Evolutionary conservation across 208 protist genomes (phyloP).

Genomic region (Leishmania braziliensis): DNA sequence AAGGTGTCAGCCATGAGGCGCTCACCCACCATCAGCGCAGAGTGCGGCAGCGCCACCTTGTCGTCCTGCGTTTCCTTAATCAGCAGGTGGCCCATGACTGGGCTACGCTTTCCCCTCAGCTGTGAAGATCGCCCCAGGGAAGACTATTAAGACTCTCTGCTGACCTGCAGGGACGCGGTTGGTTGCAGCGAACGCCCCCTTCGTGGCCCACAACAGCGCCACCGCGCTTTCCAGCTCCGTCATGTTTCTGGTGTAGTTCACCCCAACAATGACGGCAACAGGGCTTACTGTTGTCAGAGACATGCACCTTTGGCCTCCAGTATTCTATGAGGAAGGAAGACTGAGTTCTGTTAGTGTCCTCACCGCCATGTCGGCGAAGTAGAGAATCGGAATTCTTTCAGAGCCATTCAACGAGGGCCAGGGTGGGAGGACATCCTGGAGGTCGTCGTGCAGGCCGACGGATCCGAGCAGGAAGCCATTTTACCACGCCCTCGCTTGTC

Average conservation of each 20-base stretch:
- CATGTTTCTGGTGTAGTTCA: slow-evolving; percentile 67
- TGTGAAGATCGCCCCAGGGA: slow-evolving; percentile 50
- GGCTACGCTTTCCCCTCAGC: slow-evolving; percentile 39
- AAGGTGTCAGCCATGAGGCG: slow-evolving; percentile 64
- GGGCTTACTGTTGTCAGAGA: slow-evolving; percentile 49
- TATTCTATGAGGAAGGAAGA: slow-evolving; percentile 39
- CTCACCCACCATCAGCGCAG: slow-evolving; percentile 66
- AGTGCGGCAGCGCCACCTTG: slow-evolving; percentile 31
- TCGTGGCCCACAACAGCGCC: slow-evolving; percentile 31
- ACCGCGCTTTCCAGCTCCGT: slow-evolving; percentile 53
- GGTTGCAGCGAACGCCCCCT: slow-evolving; percentile 53
- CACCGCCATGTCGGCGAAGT: too few species aligned
- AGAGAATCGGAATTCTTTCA: not conserved
- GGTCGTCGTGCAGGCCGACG: slow-evolving; percentile 57
- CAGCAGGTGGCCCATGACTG: slow-evolving; percentile 49
- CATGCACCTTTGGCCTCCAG: slow-evolving; percentile 11
- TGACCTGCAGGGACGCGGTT: slow-evolving; percentile 24
- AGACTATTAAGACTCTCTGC: not conserved
- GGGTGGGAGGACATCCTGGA: slow-evolving; percentile 48
- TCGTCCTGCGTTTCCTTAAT: slow-evolving; percentile 38
- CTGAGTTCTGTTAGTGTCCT: not conserved
- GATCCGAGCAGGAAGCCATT: slow-evolving; percentile 53
- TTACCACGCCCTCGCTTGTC: slow-evolving; percentile 46
- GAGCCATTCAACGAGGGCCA: slow-evolving; percentile 66
- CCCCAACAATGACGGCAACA: slow-evolving; percentile 59